These are phyloP conservation scores for Stagonosporopsis vannaccii DNA, from an alignment of 2,329 filamentous ascomycete genomes.

Conservation along the genomic window DNA sequence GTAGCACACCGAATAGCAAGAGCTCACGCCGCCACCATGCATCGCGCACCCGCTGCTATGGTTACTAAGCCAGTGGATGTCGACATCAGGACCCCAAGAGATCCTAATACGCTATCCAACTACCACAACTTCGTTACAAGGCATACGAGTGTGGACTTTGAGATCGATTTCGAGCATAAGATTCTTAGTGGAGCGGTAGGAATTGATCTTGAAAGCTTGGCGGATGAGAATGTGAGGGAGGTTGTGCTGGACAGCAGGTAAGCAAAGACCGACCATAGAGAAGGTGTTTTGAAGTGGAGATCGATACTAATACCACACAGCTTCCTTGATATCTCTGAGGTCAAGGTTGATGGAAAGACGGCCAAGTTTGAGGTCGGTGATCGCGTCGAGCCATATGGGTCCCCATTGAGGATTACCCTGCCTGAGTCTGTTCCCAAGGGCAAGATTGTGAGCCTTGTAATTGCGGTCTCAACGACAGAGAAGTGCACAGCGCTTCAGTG, in stretches of 20 bases:
- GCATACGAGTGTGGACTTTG: conserved; percentile 82
- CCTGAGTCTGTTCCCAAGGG: conserved; percentile 56
- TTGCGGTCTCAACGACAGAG: conserved; percentile 75
- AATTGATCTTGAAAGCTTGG: conserved; percentile 78
- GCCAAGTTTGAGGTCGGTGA: conserved; percentile 75
- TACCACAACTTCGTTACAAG: conserved; percentile 86
- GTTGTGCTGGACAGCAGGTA: conserved; percentile 85
- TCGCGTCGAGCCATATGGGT: conserved; percentile 76
- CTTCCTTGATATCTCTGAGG: conserved; percentile 74
- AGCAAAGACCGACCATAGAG: neutral
- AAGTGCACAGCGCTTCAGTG: conserved; percentile 94
- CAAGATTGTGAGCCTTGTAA: conserved; percentile 57
- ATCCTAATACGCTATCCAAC: conserved; percentile 91
- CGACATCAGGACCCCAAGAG: conserved; percentile 62
- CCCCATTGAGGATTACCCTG: conserved; percentile 69
- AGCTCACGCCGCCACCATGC: conserved; percentile 25
- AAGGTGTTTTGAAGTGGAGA: neutral
- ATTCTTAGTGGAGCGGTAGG: conserved; percentile 78
- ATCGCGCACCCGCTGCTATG: conserved; percentile 40
- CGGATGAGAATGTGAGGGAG: conserved; percentile 73
- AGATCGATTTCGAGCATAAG: conserved; percentile 83
- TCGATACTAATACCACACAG: conserved; percentile 43
- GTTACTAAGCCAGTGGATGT: conserved; percentile 49
- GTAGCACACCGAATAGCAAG: neutral
- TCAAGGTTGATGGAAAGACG: conserved; percentile 72